These are phyloP conservation scores for Saccharomycopsis fodiens DNA, from an alignment of 805 yeast genomes.

Conservation along the genomic window DNA sequence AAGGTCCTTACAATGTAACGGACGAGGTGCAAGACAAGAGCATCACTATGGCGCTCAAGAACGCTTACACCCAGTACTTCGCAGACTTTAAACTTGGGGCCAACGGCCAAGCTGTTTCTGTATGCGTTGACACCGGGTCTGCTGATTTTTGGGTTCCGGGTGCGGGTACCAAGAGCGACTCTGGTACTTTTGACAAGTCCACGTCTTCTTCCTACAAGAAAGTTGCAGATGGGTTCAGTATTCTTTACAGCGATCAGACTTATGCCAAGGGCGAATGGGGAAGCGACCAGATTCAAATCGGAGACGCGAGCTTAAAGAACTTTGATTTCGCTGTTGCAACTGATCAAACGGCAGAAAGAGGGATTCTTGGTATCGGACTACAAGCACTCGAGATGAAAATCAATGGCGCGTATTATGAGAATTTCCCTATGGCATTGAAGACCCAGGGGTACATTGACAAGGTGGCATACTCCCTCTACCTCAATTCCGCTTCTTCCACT, in stretches of 20 bases:
- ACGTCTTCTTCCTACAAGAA: conserved; percentile 4
- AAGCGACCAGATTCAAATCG: background rate
- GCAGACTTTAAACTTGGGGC: conserved; percentile 9
- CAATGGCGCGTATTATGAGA: background rate
- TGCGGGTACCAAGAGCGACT: background rate
- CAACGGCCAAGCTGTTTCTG: conserved; percentile 1
- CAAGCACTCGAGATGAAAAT: background rate
- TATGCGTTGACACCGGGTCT: conserved; percentile 12
- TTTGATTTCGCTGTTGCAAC: conserved; percentile 4
- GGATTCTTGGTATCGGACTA: conserved; percentile 6
- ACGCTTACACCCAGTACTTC: background rate
- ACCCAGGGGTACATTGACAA: conserved; percentile 1
- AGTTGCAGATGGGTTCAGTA: background rate
- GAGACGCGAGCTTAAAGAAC: conserved; percentile 1
- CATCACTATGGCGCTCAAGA: background rate
- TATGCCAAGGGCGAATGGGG: background rate
- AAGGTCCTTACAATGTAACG: background rate
- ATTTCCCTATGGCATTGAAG: conserved; percentile 5
- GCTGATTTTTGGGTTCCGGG: conserved; percentile 12
- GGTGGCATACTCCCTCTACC: conserved; percentile 3
- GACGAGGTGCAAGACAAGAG: background rate
- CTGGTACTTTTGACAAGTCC: conserved; percentile 3
- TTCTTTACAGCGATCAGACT: background rate
- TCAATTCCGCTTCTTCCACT: background rate
- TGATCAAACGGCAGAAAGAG: conserved; percentile 1